phyloP scores from a whole-genome alignment of 352 stramenopile species.

The Phytophthora multivora region DNA sequence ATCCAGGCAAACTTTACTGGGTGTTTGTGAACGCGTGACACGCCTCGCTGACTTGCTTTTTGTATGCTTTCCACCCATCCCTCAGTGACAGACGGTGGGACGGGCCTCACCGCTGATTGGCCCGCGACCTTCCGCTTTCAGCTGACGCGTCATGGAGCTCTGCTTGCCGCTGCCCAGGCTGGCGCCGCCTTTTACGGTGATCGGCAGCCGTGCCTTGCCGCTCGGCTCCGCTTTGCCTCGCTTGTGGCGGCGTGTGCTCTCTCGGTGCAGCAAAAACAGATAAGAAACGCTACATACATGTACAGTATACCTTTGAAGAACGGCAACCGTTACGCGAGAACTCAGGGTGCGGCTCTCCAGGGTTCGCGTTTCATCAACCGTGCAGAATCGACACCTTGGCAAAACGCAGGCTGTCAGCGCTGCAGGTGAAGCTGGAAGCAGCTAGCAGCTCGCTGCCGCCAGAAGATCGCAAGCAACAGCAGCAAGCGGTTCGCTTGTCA shows the following conservation, averaged over 20 bases:
- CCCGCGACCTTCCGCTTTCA: constrained; percentile 2
- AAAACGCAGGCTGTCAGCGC: background rate
- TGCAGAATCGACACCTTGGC: constrained; percentile 18
- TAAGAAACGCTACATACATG: constrained; percentile 22
- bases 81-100: constrained; percentile 32
- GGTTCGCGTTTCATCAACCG: constrained; percentile 27
- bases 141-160: constrained; percentile 12
- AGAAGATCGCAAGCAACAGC: constrained; percentile 11
- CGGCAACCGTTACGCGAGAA: constrained; percentile 14
- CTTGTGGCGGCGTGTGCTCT: background rate
- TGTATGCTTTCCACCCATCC: constrained; percentile 19
- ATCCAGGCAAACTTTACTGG: constrained; percentile 9
- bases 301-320: background rate
- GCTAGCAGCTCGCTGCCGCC: background rate
- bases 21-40: constrained; percentile 12
- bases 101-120: constrained; percentile 13
- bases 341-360: constrained; percentile 18
- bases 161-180: background rate
- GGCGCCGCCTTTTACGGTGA: constrained; percentile 13
- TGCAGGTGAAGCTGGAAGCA: background rate
- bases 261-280: constrained; percentile 15
- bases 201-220: constrained; percentile 18
- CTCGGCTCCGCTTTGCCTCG: constrained; percentile 11
- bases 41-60: constrained; percentile 13
- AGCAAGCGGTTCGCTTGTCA: constrained; percentile 7